Base-by-base conservation (phyloP, 2,329 filamentous ascomycete species). In the Amylocarpus encephaloides region DNA sequence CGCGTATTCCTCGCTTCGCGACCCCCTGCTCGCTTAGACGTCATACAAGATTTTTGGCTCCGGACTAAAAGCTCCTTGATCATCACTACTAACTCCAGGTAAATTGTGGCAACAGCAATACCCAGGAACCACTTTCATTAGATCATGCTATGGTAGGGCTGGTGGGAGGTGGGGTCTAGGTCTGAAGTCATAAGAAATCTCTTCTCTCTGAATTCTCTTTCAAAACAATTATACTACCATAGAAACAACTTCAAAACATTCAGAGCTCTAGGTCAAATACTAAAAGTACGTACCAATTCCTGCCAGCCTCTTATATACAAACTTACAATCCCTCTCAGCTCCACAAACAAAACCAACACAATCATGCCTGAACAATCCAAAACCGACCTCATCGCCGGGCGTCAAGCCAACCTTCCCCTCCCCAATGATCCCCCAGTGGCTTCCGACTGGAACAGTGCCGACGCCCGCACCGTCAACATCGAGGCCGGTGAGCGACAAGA, bases 401-500 rank as follows among this genome's bases (percentile, higher is more conserved):
- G 76, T 63, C 76, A 84, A 70, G 71, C 82, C 67, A 88, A 89
- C 70, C 82, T 94, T 30, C 86, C 86, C 46, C 79, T 91, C 45
- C 88, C 88, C 15, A 86, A 92, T 2, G 76, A 91, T 58, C 88
- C 88, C 18, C 86, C 86, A 1, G 72, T 70, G n/a, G 71, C 80
- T n/a, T 86, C 85, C 5, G 87, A 93, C 74, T 90, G 82, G 77
- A 82, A 91, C 66, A 88, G 84, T 0, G 73, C 78, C 45, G 86
- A 92, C 62, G 75, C 75, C 30, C 71, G 78, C 55, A 87, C 72
- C 49, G 82, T 87, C 64, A 85, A 88, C 64, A 80, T 87, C 43
- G 84, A 85, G 15, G 19, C 58, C 16, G 69, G 75, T 48, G 59
- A 74, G 1, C 63, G 68, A 16, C 66, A 77, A 26, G 58, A 76